phyloP scores from a whole-genome alignment of 352 stramenopile genomes.

The Elongisporangium undulatum region DNA sequence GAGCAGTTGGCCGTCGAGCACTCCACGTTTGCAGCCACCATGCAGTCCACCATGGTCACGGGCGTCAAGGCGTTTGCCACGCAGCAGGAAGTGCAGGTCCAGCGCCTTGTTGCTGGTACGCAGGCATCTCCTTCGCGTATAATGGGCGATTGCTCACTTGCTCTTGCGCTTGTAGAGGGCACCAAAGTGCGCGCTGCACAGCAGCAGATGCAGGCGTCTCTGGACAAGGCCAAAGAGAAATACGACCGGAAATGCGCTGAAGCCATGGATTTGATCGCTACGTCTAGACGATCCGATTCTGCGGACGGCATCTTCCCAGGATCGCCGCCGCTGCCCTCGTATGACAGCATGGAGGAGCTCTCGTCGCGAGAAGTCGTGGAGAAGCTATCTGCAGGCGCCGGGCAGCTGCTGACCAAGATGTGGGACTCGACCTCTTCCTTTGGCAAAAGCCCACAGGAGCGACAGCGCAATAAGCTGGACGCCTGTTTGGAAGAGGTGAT shows the following conservation, averaged over 20 bases:
- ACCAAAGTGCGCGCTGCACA: conserved; percentile 63
- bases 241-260: conserved; percentile 75
- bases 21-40: conserved; percentile 47
- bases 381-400: conserved; percentile 46
- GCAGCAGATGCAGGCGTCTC: conserved; percentile 48
- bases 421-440: conserved; percentile 75
- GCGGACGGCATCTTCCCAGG: not conserved
- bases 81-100: conserved; percentile 75
- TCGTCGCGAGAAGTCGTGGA: conserved; percentile 54
- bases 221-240: conserved; percentile 72
- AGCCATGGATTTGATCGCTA: conserved; percentile 42
- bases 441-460: conserved; percentile 52
- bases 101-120: conserved; percentile 65
- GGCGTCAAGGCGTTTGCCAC: conserved; percentile 60
- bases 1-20: conserved; percentile 50
- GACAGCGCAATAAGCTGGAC: conserved; percentile 60
- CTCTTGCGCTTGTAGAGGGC: conserved; percentile 35
- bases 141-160: conserved; percentile 1
- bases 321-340: not conserved
- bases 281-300: conserved; percentile 1
- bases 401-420: conserved; percentile 77
- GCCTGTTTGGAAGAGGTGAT: conserved; percentile 62
- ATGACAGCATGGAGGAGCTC: conserved; percentile 12
- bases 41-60: conserved; percentile 55
- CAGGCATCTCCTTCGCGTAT: conserved; percentile 1